A percentile compares a stretch with the other conserved stretches of the same genome.
phyloP scores from a whole-genome alignment of 306 rosid genomes.

The Spatholobus suberectus region DNA sequence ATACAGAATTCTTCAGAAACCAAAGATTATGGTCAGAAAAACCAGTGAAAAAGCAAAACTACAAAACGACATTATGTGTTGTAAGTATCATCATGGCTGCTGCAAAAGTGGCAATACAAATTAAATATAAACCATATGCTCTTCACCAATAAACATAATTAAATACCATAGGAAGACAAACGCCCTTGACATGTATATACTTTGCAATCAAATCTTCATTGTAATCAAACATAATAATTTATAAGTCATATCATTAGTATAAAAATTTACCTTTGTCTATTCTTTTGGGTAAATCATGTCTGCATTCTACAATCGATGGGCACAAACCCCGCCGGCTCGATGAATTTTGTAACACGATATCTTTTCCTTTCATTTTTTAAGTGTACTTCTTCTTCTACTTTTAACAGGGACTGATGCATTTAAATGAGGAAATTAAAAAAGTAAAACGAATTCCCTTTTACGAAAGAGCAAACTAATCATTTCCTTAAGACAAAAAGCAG shows the following conservation, averaged over 20 bases:
- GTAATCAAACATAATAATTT: constrained; percentile 10
- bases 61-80: constrained; percentile 23
- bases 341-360: background rate
- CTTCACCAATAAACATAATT: background rate
- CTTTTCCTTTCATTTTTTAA: background rate
- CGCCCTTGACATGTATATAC: constrained; percentile 16
- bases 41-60: constrained; percentile 2
- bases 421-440: background rate
- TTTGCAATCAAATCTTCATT: constrained; percentile 32
- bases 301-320: constrained; percentile 1
- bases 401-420: background rate
- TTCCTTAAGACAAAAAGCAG: background rate
- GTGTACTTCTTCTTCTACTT: background rate
- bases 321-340: background rate
- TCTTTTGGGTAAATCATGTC: constrained; percentile 29
- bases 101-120: constrained; percentile 37
- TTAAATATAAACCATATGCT: constrained; percentile 1
- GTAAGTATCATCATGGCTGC: constrained; percentile 39
- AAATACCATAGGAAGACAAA: constrained; percentile 35
- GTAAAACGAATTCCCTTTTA: background rate
- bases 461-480: constrained; percentile 13
- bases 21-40: background rate
- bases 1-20: background rate
- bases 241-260: background rate
- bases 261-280: background rate